Evolutionary conservation across 2,329 filamentous ascomycete genomes (phyloP), one percentile per base, ranked within the genome.

Genomic region (Dactylellina drechsleri): DNA sequence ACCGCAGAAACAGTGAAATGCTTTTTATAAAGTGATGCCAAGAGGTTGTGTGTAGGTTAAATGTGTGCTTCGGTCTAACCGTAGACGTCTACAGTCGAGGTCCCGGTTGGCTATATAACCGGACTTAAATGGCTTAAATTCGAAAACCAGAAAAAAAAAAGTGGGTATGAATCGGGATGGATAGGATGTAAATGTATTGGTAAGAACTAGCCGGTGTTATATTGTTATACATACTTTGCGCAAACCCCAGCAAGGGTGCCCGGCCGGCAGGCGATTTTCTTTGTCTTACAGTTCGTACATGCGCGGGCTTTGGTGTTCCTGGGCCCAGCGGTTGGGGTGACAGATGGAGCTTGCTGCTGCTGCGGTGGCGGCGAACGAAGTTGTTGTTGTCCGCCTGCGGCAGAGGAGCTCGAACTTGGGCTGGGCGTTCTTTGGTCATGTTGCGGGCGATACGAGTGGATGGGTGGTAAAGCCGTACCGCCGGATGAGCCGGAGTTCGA

Each of bases 251-350:
- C 52, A 18, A 75, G 53, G 40, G 58, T 53, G n/a, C 71, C 58
- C 13, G 71, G 71, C 58, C 71, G 64, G 52, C 71, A 75, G 12
- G 71, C 71, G 26, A 75, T 75, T 53, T 75, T 75, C 64, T 75
- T 75, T 54, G 71, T 75, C 58, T 75, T 75, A 53, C 71, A 75
- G 40, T 75, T 75, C 20, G 71, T 75, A 52, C 71, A 75, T 40
- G 71, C 71, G 50, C 71, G 64, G 43, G 71, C 71, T 47, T 75
- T 75, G 16, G 64, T 75, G n/a, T 68, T 75, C 50, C 64, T 75
- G 5, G 58, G 53, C 6, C 64, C 57, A 15, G 64, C 40, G 16
- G 45, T 66, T 43, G 64, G 54, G 43, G 58, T 43, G 6, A 31
- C 64, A 41, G 64, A 58, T 58, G 64, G 71, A 67, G 31, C 31